Percentiles rank a stretch among this genome's conserved stretches.
Conservation (phyloP, 2,329 filamentous ascomycete species). For the Alternaria gaisen region DNA sequence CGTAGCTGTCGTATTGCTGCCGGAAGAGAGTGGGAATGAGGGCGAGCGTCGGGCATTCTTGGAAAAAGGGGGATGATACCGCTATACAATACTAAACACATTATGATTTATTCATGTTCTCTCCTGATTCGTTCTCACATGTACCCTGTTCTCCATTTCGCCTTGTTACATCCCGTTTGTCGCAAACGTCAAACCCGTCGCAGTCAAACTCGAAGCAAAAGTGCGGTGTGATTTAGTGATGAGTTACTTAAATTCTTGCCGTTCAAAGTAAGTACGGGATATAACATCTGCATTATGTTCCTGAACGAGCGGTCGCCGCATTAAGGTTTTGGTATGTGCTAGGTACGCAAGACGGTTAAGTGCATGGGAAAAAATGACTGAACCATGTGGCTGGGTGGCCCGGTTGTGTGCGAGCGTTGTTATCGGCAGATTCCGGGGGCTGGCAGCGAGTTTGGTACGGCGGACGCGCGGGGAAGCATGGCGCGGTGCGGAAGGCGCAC, state of each 20-base stretch:
- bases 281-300: conserved; percentile 34
- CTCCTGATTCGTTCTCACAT: not conserved
- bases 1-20: not conserved
- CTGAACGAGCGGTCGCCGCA: conserved; percentile 39
- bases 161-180: no score
- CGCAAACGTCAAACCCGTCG: no score
- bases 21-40: not conserved
- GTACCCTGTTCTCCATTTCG: no score
- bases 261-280: conserved; percentile 3
- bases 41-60: not conserved
- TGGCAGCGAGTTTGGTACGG: not conserved
- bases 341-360: conserved; percentile 21
- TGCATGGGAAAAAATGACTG: conserved; percentile 9
- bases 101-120: not conserved
- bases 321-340: conserved; percentile 37
- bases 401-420: not conserved
- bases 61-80: not conserved
- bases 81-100: not conserved
- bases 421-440: conserved; percentile 17
- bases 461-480: no score
- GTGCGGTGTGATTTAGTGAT: not conserved
- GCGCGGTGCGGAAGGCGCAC: not conserved
- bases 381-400: conserved; percentile 14
- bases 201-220: not conserved
- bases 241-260: not conserved